phyloP scores from a whole-genome alignment of 1,139 yeast genomes.

The Saccharomycopsis hybrid region DNA sequence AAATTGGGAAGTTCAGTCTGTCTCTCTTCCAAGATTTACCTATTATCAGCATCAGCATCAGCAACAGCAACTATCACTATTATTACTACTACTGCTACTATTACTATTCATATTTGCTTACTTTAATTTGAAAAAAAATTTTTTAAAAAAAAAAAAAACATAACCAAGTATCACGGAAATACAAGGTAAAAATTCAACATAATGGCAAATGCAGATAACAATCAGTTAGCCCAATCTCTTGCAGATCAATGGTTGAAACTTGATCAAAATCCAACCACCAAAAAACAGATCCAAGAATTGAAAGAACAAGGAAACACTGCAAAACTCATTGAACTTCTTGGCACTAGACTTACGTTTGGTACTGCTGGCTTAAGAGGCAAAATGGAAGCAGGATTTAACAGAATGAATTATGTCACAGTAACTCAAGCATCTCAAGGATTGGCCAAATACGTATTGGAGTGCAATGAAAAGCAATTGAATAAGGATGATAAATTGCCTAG shows the following conservation, averaged over 20 bases:
- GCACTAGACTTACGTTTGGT: slow-evolving; percentile 68
- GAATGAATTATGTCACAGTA: slow-evolving; percentile 87
- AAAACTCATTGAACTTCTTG: slow-evolving; percentile 38
- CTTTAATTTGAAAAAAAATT: too few species aligned
- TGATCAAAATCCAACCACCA: slow-evolving; percentile 48
- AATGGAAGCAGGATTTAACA: slow-evolving; percentile 86
- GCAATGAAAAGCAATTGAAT: too few species aligned
- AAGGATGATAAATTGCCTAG: slow-evolving; percentile 26
- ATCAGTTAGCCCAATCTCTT: slow-evolving; percentile 25
- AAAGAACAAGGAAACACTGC: slow-evolving; percentile 34
- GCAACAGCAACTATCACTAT: too few species aligned
- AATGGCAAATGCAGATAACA: too few species aligned
- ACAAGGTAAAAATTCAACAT: too few species aligned
- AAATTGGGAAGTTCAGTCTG: too few species aligned
- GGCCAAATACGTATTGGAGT: slow-evolving; percentile 43
- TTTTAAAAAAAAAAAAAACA: too few species aligned
- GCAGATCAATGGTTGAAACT: slow-evolving; percentile 45
- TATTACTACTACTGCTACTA: too few species aligned
- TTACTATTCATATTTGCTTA: too few species aligned
- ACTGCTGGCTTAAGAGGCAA: slow-evolving; percentile 85
- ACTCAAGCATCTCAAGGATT: slow-evolving; percentile 91
- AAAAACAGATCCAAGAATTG: slow-evolving; percentile 49
- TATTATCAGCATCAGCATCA: too few species aligned
- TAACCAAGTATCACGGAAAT: too few species aligned
- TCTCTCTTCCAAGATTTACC: too few species aligned